Base-by-base conservation (phyloP, 1,284 basidiomycete genomes). In the Papiliotrema flavescens region DNA sequence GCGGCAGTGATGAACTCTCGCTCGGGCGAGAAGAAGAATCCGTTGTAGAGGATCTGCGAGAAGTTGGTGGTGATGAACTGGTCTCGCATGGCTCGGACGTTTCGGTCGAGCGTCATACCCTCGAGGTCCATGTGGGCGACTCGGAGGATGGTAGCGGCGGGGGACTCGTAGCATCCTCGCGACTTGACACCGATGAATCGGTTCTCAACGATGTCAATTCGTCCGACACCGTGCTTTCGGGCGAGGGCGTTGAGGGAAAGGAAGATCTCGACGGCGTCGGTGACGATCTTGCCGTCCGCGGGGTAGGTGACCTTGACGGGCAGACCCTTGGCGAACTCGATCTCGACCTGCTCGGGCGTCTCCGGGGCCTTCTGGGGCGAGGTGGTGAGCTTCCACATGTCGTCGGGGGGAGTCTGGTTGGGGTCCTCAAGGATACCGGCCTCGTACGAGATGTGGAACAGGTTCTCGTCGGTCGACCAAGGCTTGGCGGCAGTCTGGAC, bases 381-480 rank as follows among this genome's bases (percentile, higher is more conserved):
- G 61, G 83, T 82, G 60, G 92, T 98, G 65, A 98, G 85, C 78
- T 97, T 98, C 95, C 96, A 99, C 95, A 99, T 99, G 81, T 98
- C 95, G n/a, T 79, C 78, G 28, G 95, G 95, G 54, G 96, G 95
- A 9, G 93, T 98, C 60, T 82, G 87, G 82, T 96, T 85, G 65
- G 95, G 95, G 76, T 98, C 90, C 77, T 99, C 96, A 62, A 98
- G 86, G 75, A 98, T 98, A 55, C 95, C 95, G 32, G 95, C 95
- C 79, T 99, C 95, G 80, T 98, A 98, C 22, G 94, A 98, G 78
- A 98, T 98, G 82, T 99, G 95, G 87, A 96, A 97, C 54, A 98
- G 82, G 80, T 98, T 98, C 80, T 98, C 96, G 77, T 97, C 79
- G 15, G 95, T 99, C 11, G 94, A 98, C 96, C 96, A 99, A 36